Conservation (phyloP, 495 filamentous ascomycete genomes). For the Glarea lozoyensis region DNA sequence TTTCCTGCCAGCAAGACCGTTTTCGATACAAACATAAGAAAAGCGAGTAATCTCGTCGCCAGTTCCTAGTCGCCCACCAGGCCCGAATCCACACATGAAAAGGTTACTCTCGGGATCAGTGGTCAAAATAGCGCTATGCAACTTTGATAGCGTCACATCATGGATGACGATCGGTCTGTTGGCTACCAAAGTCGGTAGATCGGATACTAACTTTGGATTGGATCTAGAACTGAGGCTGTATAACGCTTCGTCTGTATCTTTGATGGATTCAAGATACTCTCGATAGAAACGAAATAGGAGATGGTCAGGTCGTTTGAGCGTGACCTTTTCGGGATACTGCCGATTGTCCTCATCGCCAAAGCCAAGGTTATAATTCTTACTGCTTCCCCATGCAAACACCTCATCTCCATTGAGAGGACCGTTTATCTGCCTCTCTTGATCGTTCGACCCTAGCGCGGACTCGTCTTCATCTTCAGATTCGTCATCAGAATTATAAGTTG, state of each 20-base stretch:
- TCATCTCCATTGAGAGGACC: slow-evolving; percentile 57
- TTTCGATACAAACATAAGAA: slow-evolving; percentile 68
- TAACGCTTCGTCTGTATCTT: slow-evolving; percentile 19
- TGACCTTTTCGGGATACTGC: slow-evolving; percentile 80
- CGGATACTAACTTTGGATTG: slow-evolving; percentile 27
- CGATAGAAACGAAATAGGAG: slow-evolving; percentile 60
- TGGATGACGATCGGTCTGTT: slow-evolving; percentile 63
- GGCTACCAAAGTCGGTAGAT: slow-evolving; percentile 59
- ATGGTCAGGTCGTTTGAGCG: slow-evolving; percentile 70
- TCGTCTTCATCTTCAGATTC: slow-evolving; percentile 30
- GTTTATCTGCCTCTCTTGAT: slow-evolving; percentile 15
- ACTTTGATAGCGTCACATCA: slow-evolving; percentile 77
- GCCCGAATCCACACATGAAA: slow-evolving; percentile 86
- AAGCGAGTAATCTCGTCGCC: slow-evolving; percentile 86
- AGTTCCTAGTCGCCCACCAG: slow-evolving; percentile 80
- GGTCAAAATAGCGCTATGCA: slow-evolving; percentile 85
- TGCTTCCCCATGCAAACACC: slow-evolving; percentile 86
- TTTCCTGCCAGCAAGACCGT: slow-evolving; percentile 59
- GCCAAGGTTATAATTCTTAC: slow-evolving; percentile 86
- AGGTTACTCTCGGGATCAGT: slow-evolving; percentile 87
- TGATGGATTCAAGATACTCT: slow-evolving; percentile 38
- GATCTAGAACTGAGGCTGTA: slow-evolving; percentile 19
- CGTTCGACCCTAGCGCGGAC: slow-evolving; percentile 13
- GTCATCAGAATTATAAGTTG: slow-evolving; percentile 23
- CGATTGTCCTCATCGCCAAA: slow-evolving; percentile 90